Evolutionary conservation across 306 rosid species (phyloP), one percentile per base, ranked within the genome.

Genomic region (Ochetophila trinervis): DNA sequence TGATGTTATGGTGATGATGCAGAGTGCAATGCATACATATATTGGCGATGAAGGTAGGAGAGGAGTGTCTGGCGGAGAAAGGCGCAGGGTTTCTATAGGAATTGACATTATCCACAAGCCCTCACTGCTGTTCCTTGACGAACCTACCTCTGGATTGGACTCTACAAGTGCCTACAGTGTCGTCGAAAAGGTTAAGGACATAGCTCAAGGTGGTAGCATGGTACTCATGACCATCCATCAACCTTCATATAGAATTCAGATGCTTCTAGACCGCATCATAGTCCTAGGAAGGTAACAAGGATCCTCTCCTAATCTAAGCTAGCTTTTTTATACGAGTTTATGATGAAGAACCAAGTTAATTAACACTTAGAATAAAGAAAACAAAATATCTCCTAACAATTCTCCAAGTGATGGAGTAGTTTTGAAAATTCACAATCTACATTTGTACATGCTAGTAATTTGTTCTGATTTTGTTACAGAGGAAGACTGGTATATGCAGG

Each of bases 101-200:
- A 78, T 88, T 49, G 91, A 88, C 78, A 91, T 88, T 63, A 91
- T 88, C 23, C 97, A 88, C 66, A 88, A 86, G 54, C 92, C 98
- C 53, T 74, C 90, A 2, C 78, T 91, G 65, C 67, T 91, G 47
- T 88, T 91, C 76, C 86, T 88, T 4, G 98, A 91, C 13, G 98
- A 91, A 67, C 96, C 98, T 35, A 91, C 98, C 79, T 85, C 96
- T 12, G 98, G 98, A 34, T 86, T 91, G 4, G 98, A 91, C 76
- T 91, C 98, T 5, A 89, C 92, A 0, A 91, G 95, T 57, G 98
- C 98, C 62, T 80, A 76, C 63, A 89, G 88, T 68, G 96, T 88
- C 0, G 96, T 89, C 47, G 98, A 91, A 57, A 91, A 91, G 71
- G 88, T 91, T 49, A 88, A 91, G 72, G 92, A 85, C 72, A 91